Evolutionary conservation across 2,329 filamentous ascomycete species (phyloP).

Genomic region (Xylaria sp.): DNA sequence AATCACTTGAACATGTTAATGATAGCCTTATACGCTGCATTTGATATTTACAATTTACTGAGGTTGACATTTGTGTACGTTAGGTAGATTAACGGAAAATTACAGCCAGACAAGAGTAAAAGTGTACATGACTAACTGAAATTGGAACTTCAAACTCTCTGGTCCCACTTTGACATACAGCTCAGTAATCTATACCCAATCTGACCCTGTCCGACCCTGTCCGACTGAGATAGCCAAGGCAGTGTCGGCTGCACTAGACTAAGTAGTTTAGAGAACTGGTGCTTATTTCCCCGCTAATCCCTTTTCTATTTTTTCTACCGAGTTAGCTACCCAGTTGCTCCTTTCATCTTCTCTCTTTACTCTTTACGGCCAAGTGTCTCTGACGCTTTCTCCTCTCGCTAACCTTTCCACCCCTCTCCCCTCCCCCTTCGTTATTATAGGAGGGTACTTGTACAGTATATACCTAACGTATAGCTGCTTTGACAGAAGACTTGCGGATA

Average conservation of each 20-base stretch:
- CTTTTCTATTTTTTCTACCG: slow-evolving; percentile 26
- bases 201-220: no score
- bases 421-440: slow-evolving; percentile 26
- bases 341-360: slow-evolving; percentile 23
- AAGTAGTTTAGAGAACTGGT: slow-evolving; percentile 20
- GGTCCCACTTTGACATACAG: no score
- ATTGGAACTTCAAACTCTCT: slow-evolving; percentile 14
- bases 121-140: slow-evolving; percentile 3
- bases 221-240: slow-evolving; percentile 6
- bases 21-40: no score
- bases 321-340: slow-evolving; percentile 2
- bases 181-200: neutral
- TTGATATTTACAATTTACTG: no score
- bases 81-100: no score
- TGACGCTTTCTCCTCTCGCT: slow-evolving; percentile 25
- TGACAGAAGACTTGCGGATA: no score
- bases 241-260: slow-evolving; percentile 14
- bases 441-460: slow-evolving; percentile 3
- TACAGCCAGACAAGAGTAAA: no score
- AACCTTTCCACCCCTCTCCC: slow-evolving; percentile 14
- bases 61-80: no score
- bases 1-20: no score
- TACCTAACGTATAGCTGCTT: no score
- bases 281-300: slow-evolving; percentile 37
- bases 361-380: slow-evolving; percentile 33